Base-by-base conservation (phyloP, 495 filamentous ascomycete species). In the Penicillium atrosanguineum region DNA sequence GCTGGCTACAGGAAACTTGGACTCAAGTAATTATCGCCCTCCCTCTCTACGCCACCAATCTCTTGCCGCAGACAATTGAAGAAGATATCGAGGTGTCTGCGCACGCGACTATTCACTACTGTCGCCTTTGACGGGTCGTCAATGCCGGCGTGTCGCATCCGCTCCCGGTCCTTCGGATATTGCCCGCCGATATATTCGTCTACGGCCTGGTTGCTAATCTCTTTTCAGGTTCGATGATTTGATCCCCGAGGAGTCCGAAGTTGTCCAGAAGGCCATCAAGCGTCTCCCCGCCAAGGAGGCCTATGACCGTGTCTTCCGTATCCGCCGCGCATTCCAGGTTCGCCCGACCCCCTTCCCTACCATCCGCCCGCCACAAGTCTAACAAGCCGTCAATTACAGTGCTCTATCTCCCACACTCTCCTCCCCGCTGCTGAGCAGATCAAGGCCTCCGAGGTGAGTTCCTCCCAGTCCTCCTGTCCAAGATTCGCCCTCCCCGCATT, bases 291-390 rank as follows among this genome's bases (percentile, higher is more conserved):
- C 88, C 57, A 91, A 95, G 81, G 90, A 90, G 64, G 80, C 84
- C 62, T 97, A 97, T 75, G 94, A 98, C 79, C 93, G 94, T 73
- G 84, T 97, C 68, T 97, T 88, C 85, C 91, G 94, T 65, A 83
- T 97, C 71, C 88, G 94, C 70, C 85, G 94, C 70, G 95, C 94
- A 62, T 87, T 93, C 77, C 94, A 97, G 85, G 88, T 91, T 72
- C 40, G 75, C 51, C 52, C 41, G 37, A 29, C 28, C 37, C 49
- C 31, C 31, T 34, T 18, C 23, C 57, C 31, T 29, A 44, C 14
- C 44, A 18, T 18, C 11, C 25, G 42, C 31, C 34, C 20, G n/a
- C 19, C 52, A 25, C 55, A 48, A 44, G 18, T 25, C 67, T 74
- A 69, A 77, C 40, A 42, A 38, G 37, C 16, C 46, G 65, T 60